These are phyloP conservation scores for Chlorella ohadii DNA, from an alignment of 139 green algal species.

Conservation along the genomic window DNA sequence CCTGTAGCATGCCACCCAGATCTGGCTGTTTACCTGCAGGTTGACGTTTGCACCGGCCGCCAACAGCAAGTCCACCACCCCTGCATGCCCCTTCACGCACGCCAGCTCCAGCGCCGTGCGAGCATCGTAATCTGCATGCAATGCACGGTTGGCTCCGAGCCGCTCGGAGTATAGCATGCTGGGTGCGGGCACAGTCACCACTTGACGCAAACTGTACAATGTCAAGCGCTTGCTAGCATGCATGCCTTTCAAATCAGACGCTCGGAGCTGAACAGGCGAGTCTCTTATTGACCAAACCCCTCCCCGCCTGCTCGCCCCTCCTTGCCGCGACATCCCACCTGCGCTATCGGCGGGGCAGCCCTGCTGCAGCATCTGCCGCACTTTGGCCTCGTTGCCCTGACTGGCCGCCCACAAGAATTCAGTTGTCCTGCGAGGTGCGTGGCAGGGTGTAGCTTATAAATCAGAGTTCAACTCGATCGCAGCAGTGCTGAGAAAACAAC, in stretches of 20 bases:
- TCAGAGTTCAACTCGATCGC: too few species aligned
- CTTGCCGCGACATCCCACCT: neutral
- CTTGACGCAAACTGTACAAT: too few species aligned
- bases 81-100: constrained; percentile 51
- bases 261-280: too few species aligned
- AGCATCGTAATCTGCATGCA: constrained; percentile 30
- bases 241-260: too few species aligned
- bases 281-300: too few species aligned
- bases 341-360: constrained; percentile 52
- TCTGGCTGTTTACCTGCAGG: neutral
- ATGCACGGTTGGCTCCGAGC: too few species aligned
- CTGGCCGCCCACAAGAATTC: constrained; percentile 58
- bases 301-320: too few species aligned
- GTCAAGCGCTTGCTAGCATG: too few species aligned
- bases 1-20: too few species aligned
- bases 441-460: too few species aligned
- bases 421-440: constrained; percentile 21
- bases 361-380: constrained; percentile 66
- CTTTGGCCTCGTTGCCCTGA: constrained; percentile 35
- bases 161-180: neutral
- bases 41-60: neutral
- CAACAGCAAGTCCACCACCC: neutral
- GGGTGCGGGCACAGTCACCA: too few species aligned
- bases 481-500: too few species aligned
- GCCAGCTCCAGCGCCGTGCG: constrained; percentile 71